phyloP scores from a whole-genome alignment of 768 basidiomycete species.

The Trametes cingulata region DNA sequence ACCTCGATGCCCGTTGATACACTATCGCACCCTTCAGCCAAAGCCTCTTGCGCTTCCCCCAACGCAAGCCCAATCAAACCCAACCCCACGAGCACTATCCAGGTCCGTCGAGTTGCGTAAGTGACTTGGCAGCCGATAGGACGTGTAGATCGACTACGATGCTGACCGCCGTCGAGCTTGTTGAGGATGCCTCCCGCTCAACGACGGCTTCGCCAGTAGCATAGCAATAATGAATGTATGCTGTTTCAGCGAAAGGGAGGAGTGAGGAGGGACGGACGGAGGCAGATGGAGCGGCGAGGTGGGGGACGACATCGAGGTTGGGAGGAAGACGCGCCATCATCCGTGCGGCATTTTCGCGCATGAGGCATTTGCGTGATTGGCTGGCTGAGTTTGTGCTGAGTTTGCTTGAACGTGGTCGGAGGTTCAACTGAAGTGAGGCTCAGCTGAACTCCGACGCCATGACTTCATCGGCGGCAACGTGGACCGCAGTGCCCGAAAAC shows the following conservation, averaged over 20 bases:
- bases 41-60: background rate
- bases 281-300: background rate
- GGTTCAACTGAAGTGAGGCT: background rate
- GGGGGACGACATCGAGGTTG: conserved; percentile 4
- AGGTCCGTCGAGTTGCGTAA: no score
- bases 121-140: no score
- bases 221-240: background rate
- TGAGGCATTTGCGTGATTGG: conserved; percentile 20
- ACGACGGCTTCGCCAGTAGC: background rate
- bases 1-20: background rate
- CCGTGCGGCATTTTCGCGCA: conserved; percentile 20
- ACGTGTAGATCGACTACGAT: background rate
- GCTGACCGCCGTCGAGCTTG: conserved; percentile 6
- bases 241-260: background rate
- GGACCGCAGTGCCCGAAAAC: conserved; percentile 14
- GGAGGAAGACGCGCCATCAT: conserved; percentile 7
- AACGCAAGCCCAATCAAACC: no score
- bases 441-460: conserved; percentile 1
- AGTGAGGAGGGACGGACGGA: background rate
- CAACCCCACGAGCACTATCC: no score
- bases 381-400: background rate
- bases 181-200: conserved; percentile 21
- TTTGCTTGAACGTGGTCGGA: background rate
- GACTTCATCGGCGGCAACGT: conserved; percentile 16
- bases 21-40: background rate